Percentiles rank a stretch among this genome's conserved stretches.
These are phyloP conservation scores for Orychophragmus violaceus DNA, from an alignment of 345 rosid genomes.

Conservation along the genomic window DNA sequence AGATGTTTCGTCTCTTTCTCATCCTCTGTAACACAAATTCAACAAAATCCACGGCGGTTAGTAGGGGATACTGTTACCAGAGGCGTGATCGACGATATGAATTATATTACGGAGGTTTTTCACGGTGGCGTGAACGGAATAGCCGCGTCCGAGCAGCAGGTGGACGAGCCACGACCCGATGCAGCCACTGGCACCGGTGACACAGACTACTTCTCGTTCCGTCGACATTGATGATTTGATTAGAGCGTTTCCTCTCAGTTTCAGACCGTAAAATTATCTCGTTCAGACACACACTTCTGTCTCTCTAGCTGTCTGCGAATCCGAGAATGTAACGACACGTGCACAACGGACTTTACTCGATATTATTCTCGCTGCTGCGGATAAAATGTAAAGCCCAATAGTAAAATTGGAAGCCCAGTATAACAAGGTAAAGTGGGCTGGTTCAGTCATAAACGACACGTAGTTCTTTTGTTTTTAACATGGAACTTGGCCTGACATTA, in stretches of 20 bases:
- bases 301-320: neutral
- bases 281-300: conserved; percentile 1
- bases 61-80: neutral
- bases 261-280: neutral
- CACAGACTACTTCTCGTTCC: conserved; percentile 59
- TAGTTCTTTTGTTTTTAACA: neutral
- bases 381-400: neutral
- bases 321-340: neutral
- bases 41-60: neutral
- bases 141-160: conserved; percentile 72
- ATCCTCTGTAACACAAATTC: conserved; percentile 38
- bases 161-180: conserved; percentile 86
- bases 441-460: conserved; percentile 3
- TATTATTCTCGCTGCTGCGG: neutral
- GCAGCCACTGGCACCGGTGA: conserved; percentile 93
- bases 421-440: neutral
- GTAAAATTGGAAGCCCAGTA: neutral
- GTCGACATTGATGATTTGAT: conserved; percentile 34
- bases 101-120: conserved; percentile 51
- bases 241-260: neutral
- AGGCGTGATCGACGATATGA: neutral
- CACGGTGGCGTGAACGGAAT: conserved; percentile 81
- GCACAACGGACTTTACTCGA: neutral
- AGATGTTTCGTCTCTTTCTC: conserved; percentile 83
- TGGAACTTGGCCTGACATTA: neutral